These are phyloP conservation scores for Apiospora rasikravindrae DNA, from an alignment of 2,329 filamentous ascomycete species.

Conservation along the genomic window DNA sequence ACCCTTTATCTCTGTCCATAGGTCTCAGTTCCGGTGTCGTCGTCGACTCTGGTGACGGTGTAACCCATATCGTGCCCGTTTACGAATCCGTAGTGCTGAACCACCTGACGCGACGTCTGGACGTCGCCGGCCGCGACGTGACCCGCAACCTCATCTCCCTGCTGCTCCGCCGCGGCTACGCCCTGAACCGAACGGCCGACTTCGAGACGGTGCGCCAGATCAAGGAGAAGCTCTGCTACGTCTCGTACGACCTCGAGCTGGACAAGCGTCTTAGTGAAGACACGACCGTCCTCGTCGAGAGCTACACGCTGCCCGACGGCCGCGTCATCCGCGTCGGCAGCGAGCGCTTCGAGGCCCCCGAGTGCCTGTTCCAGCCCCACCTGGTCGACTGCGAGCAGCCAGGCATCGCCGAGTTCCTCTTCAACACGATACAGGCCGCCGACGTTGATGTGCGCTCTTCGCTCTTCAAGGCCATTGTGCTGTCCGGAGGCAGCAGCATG, in stretches of 20 bases:
- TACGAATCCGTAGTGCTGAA: conserved; percentile 98
- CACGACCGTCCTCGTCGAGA: conserved; percentile 95
- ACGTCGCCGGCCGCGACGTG: conserved; percentile 95
- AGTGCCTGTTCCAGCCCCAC: conserved; percentile 98
- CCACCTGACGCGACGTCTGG: conserved; percentile 90
- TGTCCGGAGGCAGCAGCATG: conserved; percentile 98
- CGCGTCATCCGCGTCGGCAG: conserved; percentile 95
- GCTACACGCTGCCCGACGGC: conserved; percentile 95
- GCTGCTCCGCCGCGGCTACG: conserved; percentile 90
- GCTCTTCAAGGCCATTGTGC: conserved; percentile 95
- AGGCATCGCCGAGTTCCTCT: conserved; percentile 94
- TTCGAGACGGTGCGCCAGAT: conserved; percentile 99
- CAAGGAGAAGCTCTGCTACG: conserved; percentile 99
- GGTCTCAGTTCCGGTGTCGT: conserved; percentile 93
- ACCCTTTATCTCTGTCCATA: conserved; percentile 40
- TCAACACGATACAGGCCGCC: conserved; percentile 97
- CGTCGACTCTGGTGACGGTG: conserved; percentile 96
- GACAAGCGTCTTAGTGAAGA: conserved; percentile 97
- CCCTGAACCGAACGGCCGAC: conserved; percentile 96
- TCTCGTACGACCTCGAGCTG: conserved; percentile 95
- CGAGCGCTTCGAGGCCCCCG: conserved; percentile 96
- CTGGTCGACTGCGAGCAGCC: conserved; percentile 97
- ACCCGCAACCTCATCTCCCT: conserved; percentile 98
- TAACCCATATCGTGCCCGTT: conserved; percentile 97
- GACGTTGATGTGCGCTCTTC: conserved; percentile 94